Conservation (phyloP, 257 asterid genomes). For the Ilex asprella region DNA sequence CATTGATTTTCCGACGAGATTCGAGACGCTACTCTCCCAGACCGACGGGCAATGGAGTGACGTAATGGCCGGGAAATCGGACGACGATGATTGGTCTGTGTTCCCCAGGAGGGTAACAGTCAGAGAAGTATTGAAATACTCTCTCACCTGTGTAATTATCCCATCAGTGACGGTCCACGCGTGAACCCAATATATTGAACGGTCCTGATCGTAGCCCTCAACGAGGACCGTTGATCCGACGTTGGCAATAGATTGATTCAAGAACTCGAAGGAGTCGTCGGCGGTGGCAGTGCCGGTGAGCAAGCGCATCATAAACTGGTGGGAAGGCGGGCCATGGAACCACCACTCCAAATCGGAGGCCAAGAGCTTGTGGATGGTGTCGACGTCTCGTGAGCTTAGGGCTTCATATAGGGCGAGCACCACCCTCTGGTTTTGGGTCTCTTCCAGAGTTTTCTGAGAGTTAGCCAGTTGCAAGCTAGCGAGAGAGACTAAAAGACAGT, state of each 20-base stretch:
- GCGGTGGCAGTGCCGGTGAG: conserved; percentile 64
- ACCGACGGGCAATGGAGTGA: conserved; percentile 63
- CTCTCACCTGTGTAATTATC: conserved; percentile 89
- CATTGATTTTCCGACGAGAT: conserved; percentile 76
- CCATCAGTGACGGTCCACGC: conserved; percentile 98
- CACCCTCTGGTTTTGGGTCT: conserved; percentile 66
- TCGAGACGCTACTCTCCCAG: conserved; percentile 80
- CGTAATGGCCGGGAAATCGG: conserved; percentile 28
- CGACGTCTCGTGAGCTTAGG: conserved; percentile 69
- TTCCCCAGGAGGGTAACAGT: conserved; percentile 68
- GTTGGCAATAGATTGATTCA: conserved; percentile 64
- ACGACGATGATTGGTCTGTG: conserved; percentile 13
- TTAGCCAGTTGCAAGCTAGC: conserved; percentile 76
- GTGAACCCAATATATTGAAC: conserved; percentile 83
- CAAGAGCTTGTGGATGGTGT: conserved; percentile 59
- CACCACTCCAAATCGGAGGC: conserved; percentile 99
- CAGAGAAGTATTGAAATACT: conserved; percentile 90
- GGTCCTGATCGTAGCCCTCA: conserved; percentile 65
- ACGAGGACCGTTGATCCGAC: conserved; percentile 76
- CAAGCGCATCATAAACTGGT: conserved; percentile 95
- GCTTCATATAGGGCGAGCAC: conserved; percentile 99
- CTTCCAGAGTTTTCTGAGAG: conserved; percentile 79
- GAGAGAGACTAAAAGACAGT: background rate
- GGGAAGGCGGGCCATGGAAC: conserved; percentile 99
- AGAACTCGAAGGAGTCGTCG: conserved; percentile 45